Base-by-base conservation (phyloP, 1,139 yeast species). In the Taphrina pruni region DNA sequence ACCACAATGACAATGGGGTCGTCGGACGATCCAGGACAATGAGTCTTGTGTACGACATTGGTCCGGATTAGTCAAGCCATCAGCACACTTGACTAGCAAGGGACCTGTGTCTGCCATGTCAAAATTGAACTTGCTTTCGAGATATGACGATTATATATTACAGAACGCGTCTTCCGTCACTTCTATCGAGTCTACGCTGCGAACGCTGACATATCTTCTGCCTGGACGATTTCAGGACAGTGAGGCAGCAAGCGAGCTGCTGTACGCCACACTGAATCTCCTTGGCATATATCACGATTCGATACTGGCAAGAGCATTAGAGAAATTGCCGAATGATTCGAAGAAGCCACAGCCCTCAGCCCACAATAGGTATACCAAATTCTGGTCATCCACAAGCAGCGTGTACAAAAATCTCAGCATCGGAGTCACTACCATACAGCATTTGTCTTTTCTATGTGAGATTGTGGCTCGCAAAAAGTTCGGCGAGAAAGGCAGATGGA, bases 171-270 rank as follows among this genome's bases (percentile, higher is more conserved):
- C 77, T 32, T 80, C 78, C 70, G 77, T 81, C 45, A 76, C 81
- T 20, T 78, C 79, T 32, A 74, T 79, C 38, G 83, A 81, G 72
- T 75, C 78, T 17, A 76, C 79, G 3, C 72, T 80, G 38, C 74
- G 79, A 50, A 76, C 81, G 26, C 73, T 81, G 60, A 75, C 79
- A n/a, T 78, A 79, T 69, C 73, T 81, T 41, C 73, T 79, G 20
- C 83, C 83, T 0, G 82, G 82, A 9, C 78, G 81, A 65, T 78
- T 79, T 72, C 77, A 80, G 62, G 79, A 80, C 51, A 80, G 79
- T 48, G 83, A 81, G 69, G 73, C 79, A 35, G 79, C 78, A 5
- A 73, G 80, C 14, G 81, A 79, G 71, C 70, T 75, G 9, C 70
- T 79, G 45, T 78, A 77, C 61, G 75, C 82, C 11, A 70, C 74